Evolutionary conservation across 768 basidiomycete species (phyloP).

Genomic region (Collybia sordida): DNA sequence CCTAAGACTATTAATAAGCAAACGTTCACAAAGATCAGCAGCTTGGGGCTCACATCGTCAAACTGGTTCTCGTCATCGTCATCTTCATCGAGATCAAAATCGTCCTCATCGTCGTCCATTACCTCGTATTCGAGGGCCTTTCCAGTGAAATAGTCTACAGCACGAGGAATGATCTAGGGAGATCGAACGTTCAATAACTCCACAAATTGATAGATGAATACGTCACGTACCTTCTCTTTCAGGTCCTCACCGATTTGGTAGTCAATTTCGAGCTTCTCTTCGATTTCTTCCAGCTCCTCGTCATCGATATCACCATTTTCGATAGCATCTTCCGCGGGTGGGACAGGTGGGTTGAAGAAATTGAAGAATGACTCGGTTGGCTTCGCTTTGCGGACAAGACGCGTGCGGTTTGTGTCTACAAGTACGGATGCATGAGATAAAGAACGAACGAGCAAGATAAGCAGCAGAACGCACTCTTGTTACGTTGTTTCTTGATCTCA

Average conservation of each 20-base stretch:
- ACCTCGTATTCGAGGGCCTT: constrained; percentile 87
- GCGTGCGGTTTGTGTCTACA: constrained; percentile 80
- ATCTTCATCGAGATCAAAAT: constrained; percentile 57
- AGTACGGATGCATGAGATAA: constrained; percentile 3
- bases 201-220: too few relatives aligned
- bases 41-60: constrained; percentile 46
- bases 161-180: constrained; percentile 84
- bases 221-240: constrained; percentile 77
- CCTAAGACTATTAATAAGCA: constrained; percentile 33
- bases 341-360: constrained; percentile 87
- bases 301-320: constrained; percentile 76
- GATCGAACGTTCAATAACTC: too few relatives aligned
- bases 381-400: constrained; percentile 80
- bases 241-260: constrained; percentile 98
- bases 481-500: constrained; percentile 99
- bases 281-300: constrained; percentile 86
- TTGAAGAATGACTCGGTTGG: constrained; percentile 98
- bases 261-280: constrained; percentile 92
- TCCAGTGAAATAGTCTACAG: constrained; percentile 96
- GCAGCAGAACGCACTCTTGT: constrained; percentile 74
- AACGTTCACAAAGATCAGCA: constrained; percentile 5
- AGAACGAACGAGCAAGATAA: constrained; percentile 1
- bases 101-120: constrained; percentile 54
- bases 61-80: constrained; percentile 60
- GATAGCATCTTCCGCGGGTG: constrained; percentile 65